Evolutionary conservation across 345 rosid species (phyloP), one percentile per base, ranked within the genome.

Genomic region (Punica granatum): DNA sequence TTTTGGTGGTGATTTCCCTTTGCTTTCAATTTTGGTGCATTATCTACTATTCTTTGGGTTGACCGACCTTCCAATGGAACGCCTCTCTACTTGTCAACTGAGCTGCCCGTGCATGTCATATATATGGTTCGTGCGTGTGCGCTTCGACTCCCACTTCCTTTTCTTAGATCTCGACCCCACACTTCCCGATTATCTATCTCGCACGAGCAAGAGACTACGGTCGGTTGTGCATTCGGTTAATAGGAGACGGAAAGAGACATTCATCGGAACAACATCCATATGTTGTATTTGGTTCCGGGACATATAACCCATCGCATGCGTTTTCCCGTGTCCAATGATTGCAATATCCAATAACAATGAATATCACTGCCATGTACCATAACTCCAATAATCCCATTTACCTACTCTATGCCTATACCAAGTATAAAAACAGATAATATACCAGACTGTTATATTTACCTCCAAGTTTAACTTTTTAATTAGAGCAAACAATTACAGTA

Each of bases 31-130:
- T 63, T 42, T 63, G 39, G 3, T 62, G 26, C 19, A n/a, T 0
- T n/a, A 63, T 63, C 66, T 63, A 37, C 66, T 63, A 39, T 63
- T 63, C 66, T 39, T 63, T 63, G 46, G 28, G 48, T 63, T 37
- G 66, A 63, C 66, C 46, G 49, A 63, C 30, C n/a, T 63, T 63
- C 31, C 31, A 37, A 18, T 63, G 32, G 18, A 39, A 63, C 48
- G 43, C 19, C 18, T 63, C 31, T 39, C 49, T 63, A 63, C 66
- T 63, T 63, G 66, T 63, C 66, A 63, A 37, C 46, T 15, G 31
- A 54, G 23, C 26, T n/a, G 48, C 48, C 48, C 63, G 32, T 28
- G 13, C 63, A 25, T n/a, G n/a, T n/a, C n/a, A n/a, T n/a, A n/a
- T n/a, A n/a, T n/a, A n/a, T n/a, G n/a, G n/a, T n/a, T 19, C 3